Percentiles rank a stretch among this genome's conserved stretches.
Evolutionary conservation across 2,329 filamentous ascomycete genomes (phyloP).

Genomic region (Didymellaceae sp.): DNA sequence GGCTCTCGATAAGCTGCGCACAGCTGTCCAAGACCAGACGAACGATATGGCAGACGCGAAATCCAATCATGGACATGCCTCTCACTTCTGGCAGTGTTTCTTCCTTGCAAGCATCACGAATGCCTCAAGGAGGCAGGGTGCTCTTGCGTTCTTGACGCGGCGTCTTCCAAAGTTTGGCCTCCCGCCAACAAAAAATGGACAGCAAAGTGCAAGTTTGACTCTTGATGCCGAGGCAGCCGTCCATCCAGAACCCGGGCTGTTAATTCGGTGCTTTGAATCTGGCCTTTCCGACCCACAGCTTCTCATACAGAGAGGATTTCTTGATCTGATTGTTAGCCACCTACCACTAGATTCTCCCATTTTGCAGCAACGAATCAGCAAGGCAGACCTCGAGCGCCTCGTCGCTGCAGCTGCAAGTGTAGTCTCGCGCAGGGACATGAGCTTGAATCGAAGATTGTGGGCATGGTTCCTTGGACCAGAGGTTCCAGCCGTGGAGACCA

Average conservation of each 20-base stretch:
- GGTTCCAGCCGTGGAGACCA: conserved; percentile 49
- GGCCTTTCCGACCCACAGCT: conserved; percentile 87
- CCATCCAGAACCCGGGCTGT: conserved; percentile 86
- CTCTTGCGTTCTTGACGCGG: conserved; percentile 82
- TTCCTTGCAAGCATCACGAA: conserved; percentile 94
- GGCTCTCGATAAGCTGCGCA: conserved; percentile 79
- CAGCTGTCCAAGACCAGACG: conserved; percentile 63
- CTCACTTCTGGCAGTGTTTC: conserved; percentile 98
- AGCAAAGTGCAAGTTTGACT: conserved; percentile 48
- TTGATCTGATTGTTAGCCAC: conserved; percentile 90
- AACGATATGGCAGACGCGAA: conserved; percentile 53
- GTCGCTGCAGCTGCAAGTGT: conserved; percentile 85
- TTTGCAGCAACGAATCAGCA: conserved; percentile 75
- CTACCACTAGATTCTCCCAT: conserved; percentile 84
- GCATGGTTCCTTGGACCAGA: conserved; percentile 91
- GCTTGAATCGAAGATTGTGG: conserved; percentile 92
- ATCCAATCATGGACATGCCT: conserved; percentile 62
- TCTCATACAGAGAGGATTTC: conserved; percentile 89
- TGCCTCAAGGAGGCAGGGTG: conserved; percentile 80
- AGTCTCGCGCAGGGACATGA: conserved; percentile 92
- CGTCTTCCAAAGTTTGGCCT: conserved; percentile 74
- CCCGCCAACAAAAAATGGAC: conserved; percentile 18
- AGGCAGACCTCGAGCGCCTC: conserved; percentile 79
- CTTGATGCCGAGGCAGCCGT: conserved; percentile 70
- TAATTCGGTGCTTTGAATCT: conserved; percentile 90